These are phyloP conservation scores for Aspergillus sojae DNA, from an alignment of 2,329 filamentous ascomycete genomes.

Conservation along the genomic window DNA sequence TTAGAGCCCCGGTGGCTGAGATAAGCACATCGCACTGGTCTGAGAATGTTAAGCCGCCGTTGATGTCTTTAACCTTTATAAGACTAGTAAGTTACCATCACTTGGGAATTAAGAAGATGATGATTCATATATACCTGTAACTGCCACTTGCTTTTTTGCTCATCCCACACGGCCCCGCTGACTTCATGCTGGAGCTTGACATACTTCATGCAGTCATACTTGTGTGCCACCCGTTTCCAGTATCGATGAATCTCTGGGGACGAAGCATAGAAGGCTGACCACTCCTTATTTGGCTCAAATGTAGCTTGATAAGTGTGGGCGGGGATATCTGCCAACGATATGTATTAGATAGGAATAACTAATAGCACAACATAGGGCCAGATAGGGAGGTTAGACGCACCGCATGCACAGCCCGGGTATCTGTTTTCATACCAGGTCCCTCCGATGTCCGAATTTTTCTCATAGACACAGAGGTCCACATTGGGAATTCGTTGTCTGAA, in stretches of 20 bases:
- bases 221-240: slow-evolving; percentile 48
- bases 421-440: slow-evolving; percentile 40
- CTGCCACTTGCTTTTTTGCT: slow-evolving; percentile 33
- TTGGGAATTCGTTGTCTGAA: slow-evolving; percentile 42
- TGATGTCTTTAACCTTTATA: slow-evolving; percentile 26
- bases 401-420: slow-evolving; percentile 42
- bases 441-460: slow-evolving; percentile 38
- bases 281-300: slow-evolving; percentile 53
- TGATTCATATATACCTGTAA: slow-evolving; percentile 22
- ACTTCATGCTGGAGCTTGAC: slow-evolving; percentile 52
- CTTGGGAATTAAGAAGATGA: neutral
- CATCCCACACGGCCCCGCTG: slow-evolving; percentile 48
- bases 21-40: slow-evolving; percentile 40
- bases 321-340: slow-evolving; percentile 43
- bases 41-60: slow-evolving; percentile 20
- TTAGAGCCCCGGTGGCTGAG: slow-evolving; percentile 44
- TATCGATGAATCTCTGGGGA: slow-evolving; percentile 54
- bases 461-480: slow-evolving; percentile 38
- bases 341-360: neutral
- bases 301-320: slow-evolving; percentile 54
- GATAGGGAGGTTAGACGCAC: slow-evolving; percentile 19
- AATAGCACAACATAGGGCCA: neutral
- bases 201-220: slow-evolving; percentile 50
- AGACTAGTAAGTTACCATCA: neutral
- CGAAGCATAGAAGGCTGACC: slow-evolving; percentile 53